These are phyloP conservation scores for Aspergillus sp. DNA, from an alignment of 2,329 filamentous ascomycete species.

Conservation along the genomic window DNA sequence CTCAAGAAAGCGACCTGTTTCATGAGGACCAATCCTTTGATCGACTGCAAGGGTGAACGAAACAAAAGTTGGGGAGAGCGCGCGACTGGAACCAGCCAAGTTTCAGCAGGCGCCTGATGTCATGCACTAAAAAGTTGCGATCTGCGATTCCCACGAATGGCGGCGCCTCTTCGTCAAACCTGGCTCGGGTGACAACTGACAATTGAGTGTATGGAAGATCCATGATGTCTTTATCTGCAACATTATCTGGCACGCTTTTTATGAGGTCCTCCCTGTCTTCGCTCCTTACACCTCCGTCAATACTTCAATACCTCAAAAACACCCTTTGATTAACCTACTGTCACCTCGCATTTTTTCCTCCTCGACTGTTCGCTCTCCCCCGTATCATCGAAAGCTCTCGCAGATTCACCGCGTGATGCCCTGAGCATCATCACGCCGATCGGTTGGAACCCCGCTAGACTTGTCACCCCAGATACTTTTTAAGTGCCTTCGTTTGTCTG, in stretches of 20 bases:
- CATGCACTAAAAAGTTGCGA: conserved; percentile 22
- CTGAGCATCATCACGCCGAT: neutral
- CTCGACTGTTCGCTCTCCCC: neutral
- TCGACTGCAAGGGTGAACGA: conserved; percentile 1
- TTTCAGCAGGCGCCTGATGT: conserved; percentile 41
- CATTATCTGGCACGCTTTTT: conserved; percentile 6
- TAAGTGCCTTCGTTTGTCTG: neutral
- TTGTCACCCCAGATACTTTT: neutral
- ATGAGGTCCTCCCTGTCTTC: conserved; percentile 1
- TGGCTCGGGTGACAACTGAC: conserved; percentile 13
- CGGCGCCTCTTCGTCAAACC: neutral
- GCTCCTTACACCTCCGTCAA: conserved; percentile 2
- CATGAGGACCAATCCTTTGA: conserved; percentile 1
- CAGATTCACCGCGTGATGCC: neutral
- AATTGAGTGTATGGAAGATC: conserved; percentile 11
- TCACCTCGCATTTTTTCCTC: conserved; percentile 1
- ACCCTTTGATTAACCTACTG: neutral
- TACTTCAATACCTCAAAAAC: neutral
- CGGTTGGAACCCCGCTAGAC: neutral
- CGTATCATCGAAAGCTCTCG: neutral
- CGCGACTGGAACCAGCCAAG: conserved; percentile 16
- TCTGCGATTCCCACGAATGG: conserved; percentile 28
- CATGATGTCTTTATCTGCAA: conserved; percentile 20
- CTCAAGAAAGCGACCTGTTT: neutral
- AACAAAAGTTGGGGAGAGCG: neutral